phyloP scores from a whole-genome alignment of 2,329 filamentous ascomycete species.

The Colletotrichum theobromicola region DNA sequence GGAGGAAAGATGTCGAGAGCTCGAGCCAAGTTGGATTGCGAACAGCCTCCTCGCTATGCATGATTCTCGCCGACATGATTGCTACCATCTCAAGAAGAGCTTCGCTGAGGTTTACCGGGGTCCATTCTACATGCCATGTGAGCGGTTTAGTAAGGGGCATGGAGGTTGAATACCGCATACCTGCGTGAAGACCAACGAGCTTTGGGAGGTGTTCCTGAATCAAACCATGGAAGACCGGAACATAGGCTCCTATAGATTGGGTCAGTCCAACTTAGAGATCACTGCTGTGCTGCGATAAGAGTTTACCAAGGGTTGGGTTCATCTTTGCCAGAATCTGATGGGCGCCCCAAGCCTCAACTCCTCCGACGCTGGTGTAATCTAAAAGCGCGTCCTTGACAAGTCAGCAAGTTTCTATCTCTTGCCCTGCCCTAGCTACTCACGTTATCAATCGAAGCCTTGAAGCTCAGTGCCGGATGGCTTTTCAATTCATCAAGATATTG shows the following conservation, averaged over 20 bases:
- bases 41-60: neutral
- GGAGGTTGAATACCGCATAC: neutral
- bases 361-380: neutral
- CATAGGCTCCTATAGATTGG: neutral
- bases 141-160: neutral
- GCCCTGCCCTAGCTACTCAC: neutral
- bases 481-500: neutral
- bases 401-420: neutral
- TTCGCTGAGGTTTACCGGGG: neutral
- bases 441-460: neutral
- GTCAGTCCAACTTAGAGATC: fast-evolving
- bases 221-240: neutral
- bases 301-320: neutral
- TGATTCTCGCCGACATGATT: neutral
- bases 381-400: neutral
- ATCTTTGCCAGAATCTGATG: neutral
- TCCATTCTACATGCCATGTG: neutral
- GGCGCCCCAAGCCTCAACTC: neutral
- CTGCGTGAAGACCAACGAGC: neutral
- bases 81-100: neutral
- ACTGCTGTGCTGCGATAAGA: neutral
- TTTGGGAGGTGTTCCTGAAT: neutral
- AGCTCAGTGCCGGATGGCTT: neutral
- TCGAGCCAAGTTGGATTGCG: neutral
- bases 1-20: neutral